Base-by-base conservation (phyloP, 345 rosid genomes). In the Eutrema japonicum region DNA sequence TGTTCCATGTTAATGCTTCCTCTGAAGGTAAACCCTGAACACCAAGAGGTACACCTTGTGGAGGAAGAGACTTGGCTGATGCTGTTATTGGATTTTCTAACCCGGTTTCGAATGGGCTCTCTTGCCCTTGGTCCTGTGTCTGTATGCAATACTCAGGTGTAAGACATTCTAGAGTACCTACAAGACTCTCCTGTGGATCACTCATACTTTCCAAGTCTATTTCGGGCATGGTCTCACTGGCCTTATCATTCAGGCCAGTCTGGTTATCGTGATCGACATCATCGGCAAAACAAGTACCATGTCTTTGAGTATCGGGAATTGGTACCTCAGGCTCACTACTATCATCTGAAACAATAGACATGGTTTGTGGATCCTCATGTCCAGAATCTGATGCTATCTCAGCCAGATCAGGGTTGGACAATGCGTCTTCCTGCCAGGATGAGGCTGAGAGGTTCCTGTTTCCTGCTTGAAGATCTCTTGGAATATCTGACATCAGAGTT, bases 401-500 rank as follows among this genome's bases (percentile, higher is more conserved):
- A 38, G 36, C 27, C 16, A 56, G 11, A 57, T 27, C 59, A 48
- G 66, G 40, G 10, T 36, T 14, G 40, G 29, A 58, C 49, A 46
- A 36, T 55, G 42, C 1, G 14, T 65, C 66, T 36, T 73, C 77
- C 26, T 22, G 59, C 1, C 22, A 56, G 36, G 26, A 36, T 10
- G 65, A 56, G 33, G 50, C 58, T 30, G 71, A 55, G 51, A 18
- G 47, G 33, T 45, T 54, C 30, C 13, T 7, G 27, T 9, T 43
- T 64, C 47, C 76, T 42, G 64, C 33, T 7, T 53, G 62, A 53
- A 18, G 5, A 63, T 73, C 70, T 32, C 46, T 63, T 30, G 60
- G 55, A 53, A 29, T 64, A 63, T 72, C 54, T 62, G 52, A 43
- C 36, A 12, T 32, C 63, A 63, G 62, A 12, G 37, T 5, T 61